A percentile compares a stretch with the other conserved stretches of the same genome.
Evolutionary conservation across 2,329 filamentous ascomycete species (phyloP).

Genomic region (Sordariomycetes sp.): DNA sequence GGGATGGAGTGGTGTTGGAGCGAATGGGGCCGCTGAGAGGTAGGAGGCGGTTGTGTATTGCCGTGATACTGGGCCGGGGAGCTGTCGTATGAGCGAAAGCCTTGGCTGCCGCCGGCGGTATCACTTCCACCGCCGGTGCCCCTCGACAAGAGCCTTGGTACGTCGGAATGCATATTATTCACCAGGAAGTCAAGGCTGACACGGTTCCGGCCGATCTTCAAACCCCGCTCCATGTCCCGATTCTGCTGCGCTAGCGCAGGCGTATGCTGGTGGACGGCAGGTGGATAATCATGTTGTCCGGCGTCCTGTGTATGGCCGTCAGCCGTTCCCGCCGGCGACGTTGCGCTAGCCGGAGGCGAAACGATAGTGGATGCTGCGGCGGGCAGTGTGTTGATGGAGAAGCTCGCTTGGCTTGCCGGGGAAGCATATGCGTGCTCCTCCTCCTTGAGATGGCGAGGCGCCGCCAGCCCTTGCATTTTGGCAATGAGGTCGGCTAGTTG

Average conservation of each 20-base stretch:
- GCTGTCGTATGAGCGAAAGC: not conserved
- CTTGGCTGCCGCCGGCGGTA: not conserved
- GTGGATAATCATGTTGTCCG: not conserved
- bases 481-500: not conserved
- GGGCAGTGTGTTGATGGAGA: not conserved
- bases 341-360: not conserved
- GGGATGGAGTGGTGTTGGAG: not conserved
- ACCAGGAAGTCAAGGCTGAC: constrained; percentile 8
- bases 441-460: not conserved
- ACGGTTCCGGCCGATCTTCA: not conserved
- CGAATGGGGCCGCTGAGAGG: not conserved
- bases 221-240: not conserved
- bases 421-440: constrained; percentile 1
- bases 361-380: not conserved
- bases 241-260: not conserved
- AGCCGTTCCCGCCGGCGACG: not conserved
- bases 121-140: not conserved
- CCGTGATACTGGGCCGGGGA: not conserved
- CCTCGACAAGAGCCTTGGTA: not conserved
- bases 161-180: not conserved
- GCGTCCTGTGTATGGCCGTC: not conserved
- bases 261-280: not conserved
- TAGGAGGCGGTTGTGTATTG: not conserved
- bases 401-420: not conserved
- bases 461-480: not conserved